These are phyloP conservation scores for Trichoderma afroharzianum DNA, from an alignment of 2,329 filamentous ascomycete genomes.

Conservation along the genomic window DNA sequence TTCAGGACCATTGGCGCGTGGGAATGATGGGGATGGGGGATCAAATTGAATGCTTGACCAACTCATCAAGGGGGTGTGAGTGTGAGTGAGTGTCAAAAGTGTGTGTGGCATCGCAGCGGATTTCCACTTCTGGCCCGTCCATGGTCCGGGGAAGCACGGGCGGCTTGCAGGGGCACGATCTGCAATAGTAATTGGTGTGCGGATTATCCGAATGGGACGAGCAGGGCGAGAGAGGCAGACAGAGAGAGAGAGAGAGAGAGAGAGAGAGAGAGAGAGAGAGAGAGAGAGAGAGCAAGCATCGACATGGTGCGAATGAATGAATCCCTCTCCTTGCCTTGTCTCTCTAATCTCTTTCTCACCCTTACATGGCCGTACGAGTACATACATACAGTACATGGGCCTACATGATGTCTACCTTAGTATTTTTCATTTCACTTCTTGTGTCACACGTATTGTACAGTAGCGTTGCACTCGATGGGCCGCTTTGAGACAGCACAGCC, in stretches of 20 bases:
- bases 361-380: neutral
- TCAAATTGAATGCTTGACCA: neutral
- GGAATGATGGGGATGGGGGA: neutral
- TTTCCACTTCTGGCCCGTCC: conserved; percentile 11
- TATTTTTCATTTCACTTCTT: neutral
- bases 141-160: conserved; percentile 14
- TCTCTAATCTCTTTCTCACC: neutral
- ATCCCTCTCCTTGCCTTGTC: neutral
- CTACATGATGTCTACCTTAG: neutral
- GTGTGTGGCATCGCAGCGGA: conserved; percentile 8
- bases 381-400: neutral
- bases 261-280: neutral
- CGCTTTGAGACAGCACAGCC: neutral
- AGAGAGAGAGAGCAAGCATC: neutral
- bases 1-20: neutral
- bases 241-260: neutral
- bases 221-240: neutral
- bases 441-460: neutral
- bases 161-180: neutral
- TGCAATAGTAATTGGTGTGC: neutral
- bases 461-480: neutral
- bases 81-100: too few species aligned
- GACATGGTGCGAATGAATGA: neutral
- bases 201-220: neutral
- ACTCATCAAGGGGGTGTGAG: neutral